Conservation (phyloP, 2,329 filamentous ascomycete genomes). For the Cytospora piceae region DNA sequence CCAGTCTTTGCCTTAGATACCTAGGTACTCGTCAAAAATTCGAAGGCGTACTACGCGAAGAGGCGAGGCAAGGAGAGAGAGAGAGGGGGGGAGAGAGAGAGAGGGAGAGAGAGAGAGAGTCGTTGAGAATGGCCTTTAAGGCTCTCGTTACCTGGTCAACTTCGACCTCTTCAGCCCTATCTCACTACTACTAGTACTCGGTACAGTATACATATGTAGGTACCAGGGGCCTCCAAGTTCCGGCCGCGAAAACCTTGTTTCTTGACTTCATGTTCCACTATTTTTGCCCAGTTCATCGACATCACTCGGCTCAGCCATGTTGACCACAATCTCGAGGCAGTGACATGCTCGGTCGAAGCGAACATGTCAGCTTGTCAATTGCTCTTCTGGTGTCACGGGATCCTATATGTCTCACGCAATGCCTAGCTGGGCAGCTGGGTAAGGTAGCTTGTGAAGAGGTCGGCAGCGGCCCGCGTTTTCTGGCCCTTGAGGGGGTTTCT, state of each 20-base stretch:
- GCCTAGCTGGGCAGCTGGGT: background rate
- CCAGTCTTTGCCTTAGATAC: background rate
- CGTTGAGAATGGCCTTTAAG: background rate
- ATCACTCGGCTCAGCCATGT: background rate
- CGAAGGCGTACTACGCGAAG: background rate
- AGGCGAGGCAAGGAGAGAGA: background rate
- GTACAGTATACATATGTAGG: background rate
- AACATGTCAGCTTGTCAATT: background rate
- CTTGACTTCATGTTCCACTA: background rate
- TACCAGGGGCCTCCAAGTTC: background rate
- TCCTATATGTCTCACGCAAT: slow-evolving; percentile 1
- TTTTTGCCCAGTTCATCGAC: background rate
- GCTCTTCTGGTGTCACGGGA: background rate
- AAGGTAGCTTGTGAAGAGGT: slow-evolving; percentile 1
- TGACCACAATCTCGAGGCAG: background rate
- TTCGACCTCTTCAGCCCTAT: background rate
- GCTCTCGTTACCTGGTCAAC: background rate
- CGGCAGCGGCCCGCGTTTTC: slow-evolving; percentile 19
- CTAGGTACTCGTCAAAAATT: background rate
- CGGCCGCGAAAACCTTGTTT: background rate
- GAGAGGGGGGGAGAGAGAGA: too few relatives aligned
- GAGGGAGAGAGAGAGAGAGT: too few relatives aligned
- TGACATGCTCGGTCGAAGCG: background rate
- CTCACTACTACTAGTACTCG: background rate
- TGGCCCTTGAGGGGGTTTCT: slow-evolving; percentile 18